A percentile compares a stretch with the other conserved stretches of the same genome.
These are phyloP conservation scores for Austroboletus olivaceoglutinosus DNA, from an alignment of 1,284 basidiomycete species.

Conservation along the genomic window DNA sequence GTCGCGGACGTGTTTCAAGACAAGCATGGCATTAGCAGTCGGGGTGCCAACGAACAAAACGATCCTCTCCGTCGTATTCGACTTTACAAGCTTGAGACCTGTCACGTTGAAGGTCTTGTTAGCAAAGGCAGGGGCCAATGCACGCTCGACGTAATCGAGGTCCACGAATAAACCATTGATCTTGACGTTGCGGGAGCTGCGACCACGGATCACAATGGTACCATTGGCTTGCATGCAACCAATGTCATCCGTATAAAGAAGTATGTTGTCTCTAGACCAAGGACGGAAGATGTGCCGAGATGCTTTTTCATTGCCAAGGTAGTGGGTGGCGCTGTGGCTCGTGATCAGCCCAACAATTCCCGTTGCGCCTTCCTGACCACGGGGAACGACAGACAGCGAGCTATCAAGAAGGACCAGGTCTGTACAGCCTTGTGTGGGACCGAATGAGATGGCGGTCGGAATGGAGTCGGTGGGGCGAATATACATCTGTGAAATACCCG, in stretches of 20 bases:
- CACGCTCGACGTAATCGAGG: conserved; percentile 29
- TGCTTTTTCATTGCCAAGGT: conserved; percentile 26
- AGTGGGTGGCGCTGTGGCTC: conserved; percentile 24
- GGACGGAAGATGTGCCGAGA: conserved; percentile 30
- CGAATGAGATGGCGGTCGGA: conserved; percentile 24
- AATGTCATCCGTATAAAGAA: conserved; percentile 30
- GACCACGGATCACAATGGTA: conserved; percentile 27
- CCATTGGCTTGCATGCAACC: conserved; percentile 30
- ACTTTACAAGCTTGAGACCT: conserved; percentile 30
- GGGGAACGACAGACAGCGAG: conserved; percentile 19
- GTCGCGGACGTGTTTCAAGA: conserved; percentile 27
- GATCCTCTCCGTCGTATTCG: conserved; percentile 18
- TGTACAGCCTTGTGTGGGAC: conserved; percentile 27
- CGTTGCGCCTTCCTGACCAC: conserved; percentile 15
- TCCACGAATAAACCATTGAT: conserved; percentile 31
- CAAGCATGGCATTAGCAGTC: conserved; percentile 17
- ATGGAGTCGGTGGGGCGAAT: conserved; percentile 26
- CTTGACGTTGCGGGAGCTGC: conserved; percentile 30
- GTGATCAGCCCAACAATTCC: conserved; percentile 29
- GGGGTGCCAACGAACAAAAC: conserved; percentile 22
- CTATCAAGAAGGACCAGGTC: conserved; percentile 29
- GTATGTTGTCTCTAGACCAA: conserved; percentile 22
- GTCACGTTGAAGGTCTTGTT: conserved; percentile 10
- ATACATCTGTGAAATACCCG: conserved; percentile 32
- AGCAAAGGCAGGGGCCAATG: conserved; percentile 22